Evolutionary conservation across 2,329 filamentous ascomycete genomes (phyloP).

Genomic region (Aotearoamyces nothofagi): DNA sequence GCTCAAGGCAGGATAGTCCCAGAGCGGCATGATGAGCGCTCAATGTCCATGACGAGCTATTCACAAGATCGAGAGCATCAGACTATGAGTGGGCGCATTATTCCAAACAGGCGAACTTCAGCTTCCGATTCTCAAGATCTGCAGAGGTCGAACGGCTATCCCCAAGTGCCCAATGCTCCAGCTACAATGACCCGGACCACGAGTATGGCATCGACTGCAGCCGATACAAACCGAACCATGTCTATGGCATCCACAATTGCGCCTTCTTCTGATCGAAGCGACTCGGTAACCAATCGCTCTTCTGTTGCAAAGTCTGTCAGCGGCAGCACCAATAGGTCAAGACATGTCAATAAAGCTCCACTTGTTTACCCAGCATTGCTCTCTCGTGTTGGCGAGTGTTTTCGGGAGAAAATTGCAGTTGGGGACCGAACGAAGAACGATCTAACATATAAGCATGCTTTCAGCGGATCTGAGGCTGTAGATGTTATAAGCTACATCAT

Average conservation of each 20-base stretch:
- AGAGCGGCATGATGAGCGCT: constrained; percentile 78
- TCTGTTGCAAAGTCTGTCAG: constrained; percentile 31
- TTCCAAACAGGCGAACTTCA: constrained; percentile 53
- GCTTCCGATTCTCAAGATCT: constrained; percentile 15
- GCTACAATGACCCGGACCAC: constrained; percentile 40
- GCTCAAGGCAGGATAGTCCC: constrained; percentile 85
- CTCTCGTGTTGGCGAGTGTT: constrained; percentile 85
- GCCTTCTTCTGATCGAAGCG: constrained; percentile 41
- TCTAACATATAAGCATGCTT: constrained; percentile 91
- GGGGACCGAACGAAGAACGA: constrained; percentile 93
- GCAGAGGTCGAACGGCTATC: constrained; percentile 12
- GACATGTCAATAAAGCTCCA: constrained; percentile 43
- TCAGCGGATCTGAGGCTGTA: constrained; percentile 89
- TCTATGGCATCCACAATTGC: constrained; percentile 82
- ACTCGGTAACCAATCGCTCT: constrained; percentile 33
- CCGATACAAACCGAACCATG: constrained; percentile 52
- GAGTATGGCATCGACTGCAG: constrained; percentile 36
- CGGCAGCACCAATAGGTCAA: constrained; percentile 14
- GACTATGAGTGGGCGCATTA: constrained; percentile 84
- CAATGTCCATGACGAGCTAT: constrained; percentile 91
- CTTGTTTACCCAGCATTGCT: constrained; percentile 88
- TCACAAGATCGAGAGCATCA: constrained; percentile 68
- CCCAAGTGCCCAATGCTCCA: constrained; percentile 15
- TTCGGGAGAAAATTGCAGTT: constrained; percentile 74
- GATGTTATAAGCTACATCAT: constrained; percentile 95